These are phyloP conservation scores for Blastocystis sp. DNA, from an alignment of 352 stramenopile genomes.

Conservation along the genomic window DNA sequence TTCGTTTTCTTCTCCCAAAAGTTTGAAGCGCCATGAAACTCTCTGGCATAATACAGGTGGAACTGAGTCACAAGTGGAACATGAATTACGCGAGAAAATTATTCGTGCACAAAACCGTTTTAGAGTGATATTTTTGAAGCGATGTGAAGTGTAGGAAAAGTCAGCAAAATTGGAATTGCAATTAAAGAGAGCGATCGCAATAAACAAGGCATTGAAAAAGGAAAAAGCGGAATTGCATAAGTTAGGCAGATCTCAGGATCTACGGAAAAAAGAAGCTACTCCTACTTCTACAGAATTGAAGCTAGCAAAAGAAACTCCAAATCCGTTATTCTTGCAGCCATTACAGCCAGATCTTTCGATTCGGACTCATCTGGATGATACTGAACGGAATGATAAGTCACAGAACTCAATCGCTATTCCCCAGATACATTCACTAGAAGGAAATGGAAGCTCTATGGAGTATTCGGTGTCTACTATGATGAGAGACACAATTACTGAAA, in stretches of 20 bases:
- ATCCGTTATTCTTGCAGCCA: background rate
- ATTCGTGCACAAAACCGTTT: constrained; percentile 18
- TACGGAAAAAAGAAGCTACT: background rate
- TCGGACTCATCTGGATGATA: background rate
- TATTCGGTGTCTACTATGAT: background rate
- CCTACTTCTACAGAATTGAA: background rate
- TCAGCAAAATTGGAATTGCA: constrained; percentile 36
- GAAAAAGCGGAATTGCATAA: constrained; percentile 32
- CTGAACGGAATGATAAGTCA: background rate
- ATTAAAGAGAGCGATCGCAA: constrained; percentile 10
- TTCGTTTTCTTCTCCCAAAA: constrained; percentile 33
- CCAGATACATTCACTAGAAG: constrained; percentile 18
- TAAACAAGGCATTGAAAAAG: constrained; percentile 53
- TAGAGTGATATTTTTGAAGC: background rate
- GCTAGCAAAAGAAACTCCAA: background rate
- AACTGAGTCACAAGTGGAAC: constrained; percentile 5
- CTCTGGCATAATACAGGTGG: constrained; percentile 47
- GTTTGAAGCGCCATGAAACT: constrained; percentile 26
- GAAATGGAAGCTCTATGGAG: background rate
- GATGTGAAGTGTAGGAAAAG: background rate
- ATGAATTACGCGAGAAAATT: constrained; percentile 41
- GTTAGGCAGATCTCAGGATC: background rate
- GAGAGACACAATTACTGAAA: background rate
- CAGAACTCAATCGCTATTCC: constrained; percentile 30
- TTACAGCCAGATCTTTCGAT: background rate